Evolutionary conservation across 495 filamentous ascomycete species (phyloP).

Genomic region (Neurospora hispaniola): DNA sequence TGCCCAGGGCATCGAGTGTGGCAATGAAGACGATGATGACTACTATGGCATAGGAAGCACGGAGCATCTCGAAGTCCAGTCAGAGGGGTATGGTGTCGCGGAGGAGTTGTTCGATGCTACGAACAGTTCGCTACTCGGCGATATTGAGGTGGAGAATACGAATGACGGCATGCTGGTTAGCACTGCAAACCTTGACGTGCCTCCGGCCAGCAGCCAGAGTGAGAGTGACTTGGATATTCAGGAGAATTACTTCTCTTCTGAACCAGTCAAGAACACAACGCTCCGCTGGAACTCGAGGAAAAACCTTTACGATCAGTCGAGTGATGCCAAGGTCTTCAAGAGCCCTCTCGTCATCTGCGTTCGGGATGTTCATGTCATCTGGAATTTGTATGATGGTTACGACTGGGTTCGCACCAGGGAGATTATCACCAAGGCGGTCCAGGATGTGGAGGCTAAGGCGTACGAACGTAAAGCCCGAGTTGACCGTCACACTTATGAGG

Average conservation of each 20-base stretch:
- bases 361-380: conserved; percentile 84
- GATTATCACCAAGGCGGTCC: conserved; percentile 73
- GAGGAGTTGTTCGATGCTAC: conserved; percentile 34
- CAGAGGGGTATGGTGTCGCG: conserved; percentile 22
- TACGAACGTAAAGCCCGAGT: conserved; percentile 53
- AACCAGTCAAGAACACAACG: conserved; percentile 52
- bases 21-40: conserved; percentile 24
- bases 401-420: conserved; percentile 89
- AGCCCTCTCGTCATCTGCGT: conserved; percentile 71
- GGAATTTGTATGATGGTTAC: conserved; percentile 97
- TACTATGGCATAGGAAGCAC: conserved; percentile 24
- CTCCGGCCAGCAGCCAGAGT: conserved; percentile 19
- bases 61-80: conserved; percentile 28
- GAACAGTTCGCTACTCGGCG: conserved; percentile 20
- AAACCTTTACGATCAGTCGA: conserved; percentile 58
- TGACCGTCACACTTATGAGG: conserved; percentile 38
- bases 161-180: conserved; percentile 48
- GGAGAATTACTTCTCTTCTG: conserved; percentile 63
- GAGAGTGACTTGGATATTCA: conserved; percentile 38
- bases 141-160: conserved; percentile 36
- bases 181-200: conserved; percentile 46
- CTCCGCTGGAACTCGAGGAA: conserved; percentile 69
- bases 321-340: conserved; percentile 47
- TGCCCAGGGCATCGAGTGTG: conserved; percentile 26
- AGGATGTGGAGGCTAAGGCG: conserved; percentile 72